phyloP scores from a whole-genome alignment of 148 eudicot genomes.

The Silene conica region DNA sequence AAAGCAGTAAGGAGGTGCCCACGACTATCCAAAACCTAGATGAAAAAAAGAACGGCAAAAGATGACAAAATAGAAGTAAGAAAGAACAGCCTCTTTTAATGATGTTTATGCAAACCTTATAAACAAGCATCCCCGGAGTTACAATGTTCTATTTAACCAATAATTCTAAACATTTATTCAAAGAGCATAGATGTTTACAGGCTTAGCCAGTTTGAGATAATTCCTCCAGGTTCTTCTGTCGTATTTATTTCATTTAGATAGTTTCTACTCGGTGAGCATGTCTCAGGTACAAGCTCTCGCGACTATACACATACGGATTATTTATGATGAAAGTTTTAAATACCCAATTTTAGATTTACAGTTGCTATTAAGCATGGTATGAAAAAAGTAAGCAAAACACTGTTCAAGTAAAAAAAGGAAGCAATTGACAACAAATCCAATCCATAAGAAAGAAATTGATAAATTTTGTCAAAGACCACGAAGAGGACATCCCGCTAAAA shows the following conservation, averaged over 20 bases:
- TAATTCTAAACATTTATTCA: neutral
- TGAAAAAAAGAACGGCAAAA: slow-evolving; percentile 1
- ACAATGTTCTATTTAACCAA: neutral
- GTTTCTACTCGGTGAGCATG: neutral
- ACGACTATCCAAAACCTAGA: slow-evolving; percentile 37
- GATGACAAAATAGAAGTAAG: neutral
- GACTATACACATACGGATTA: neutral
- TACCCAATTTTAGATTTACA: neutral
- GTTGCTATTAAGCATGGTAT: neutral
- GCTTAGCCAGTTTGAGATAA: neutral
- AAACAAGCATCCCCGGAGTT: neutral
- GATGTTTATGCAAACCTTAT: neutral
- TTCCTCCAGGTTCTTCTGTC: neutral
- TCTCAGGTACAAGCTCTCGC: neutral
- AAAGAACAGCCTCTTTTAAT: neutral
- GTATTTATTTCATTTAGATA: neutral
- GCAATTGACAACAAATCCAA: neutral
- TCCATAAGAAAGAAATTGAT: neutral
- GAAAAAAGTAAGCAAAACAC: neutral
- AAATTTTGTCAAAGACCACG: neutral
- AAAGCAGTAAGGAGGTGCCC: slow-evolving; percentile 42
- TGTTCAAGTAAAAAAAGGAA: neutral
- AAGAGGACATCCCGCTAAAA: neutral
- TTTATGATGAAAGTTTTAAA: no score
- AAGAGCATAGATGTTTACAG: neutral